Base-by-base conservation (phyloP, 768 basidiomycete species). In the Albatrellus ellisii region DNA sequence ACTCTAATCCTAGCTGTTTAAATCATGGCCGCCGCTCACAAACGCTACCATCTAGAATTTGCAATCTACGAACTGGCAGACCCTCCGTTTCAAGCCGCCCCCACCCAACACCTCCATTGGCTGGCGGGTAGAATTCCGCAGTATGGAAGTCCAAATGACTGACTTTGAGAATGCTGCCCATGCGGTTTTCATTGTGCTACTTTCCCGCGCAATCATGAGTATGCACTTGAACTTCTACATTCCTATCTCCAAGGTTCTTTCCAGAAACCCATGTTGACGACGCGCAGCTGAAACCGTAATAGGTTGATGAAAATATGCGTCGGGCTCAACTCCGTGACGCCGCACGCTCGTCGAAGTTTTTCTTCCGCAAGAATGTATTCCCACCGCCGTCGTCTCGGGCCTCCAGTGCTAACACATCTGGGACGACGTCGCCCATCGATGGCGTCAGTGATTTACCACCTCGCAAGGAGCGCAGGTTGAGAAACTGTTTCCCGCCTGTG, bases 31-130 rank as follows among this genome's bases (percentile, higher is more conserved):
- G 27, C 7, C 26, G 12, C 24, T 9, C 9, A 35, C 35, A n/a
- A 36, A 14, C 4, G 14, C 7, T 31, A 40, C 39, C 32, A 12
- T 38, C 4, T 59, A 94, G 85, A 98, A 97, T 55, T 81, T 99
- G 20, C 95, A 99, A 73, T 98, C 95, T 2, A 99, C 95, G 4
- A 99, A 99, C 55, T 99, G 95, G 95, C 95, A 99, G 63, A 97
- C 95, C 0, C 68, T 99, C 25, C 77, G 95, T 36, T 99, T 99
- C 73, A 99, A 99, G 59, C 95, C 95, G 2, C 95, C 95, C 10
- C 94, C 95, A 21, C 80, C 87, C 4, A 79, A 85, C 42, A 90
- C 94, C 4, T 59, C 77, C 6, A 97, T 98, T 42, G 95, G 94
- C 25, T 99, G 95, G 95, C 72, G 95, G 29, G 94, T 98, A 4